Conservation (phyloP, 768 basidiomycete species). For the Cystofilobasidium ferigula region DNA sequence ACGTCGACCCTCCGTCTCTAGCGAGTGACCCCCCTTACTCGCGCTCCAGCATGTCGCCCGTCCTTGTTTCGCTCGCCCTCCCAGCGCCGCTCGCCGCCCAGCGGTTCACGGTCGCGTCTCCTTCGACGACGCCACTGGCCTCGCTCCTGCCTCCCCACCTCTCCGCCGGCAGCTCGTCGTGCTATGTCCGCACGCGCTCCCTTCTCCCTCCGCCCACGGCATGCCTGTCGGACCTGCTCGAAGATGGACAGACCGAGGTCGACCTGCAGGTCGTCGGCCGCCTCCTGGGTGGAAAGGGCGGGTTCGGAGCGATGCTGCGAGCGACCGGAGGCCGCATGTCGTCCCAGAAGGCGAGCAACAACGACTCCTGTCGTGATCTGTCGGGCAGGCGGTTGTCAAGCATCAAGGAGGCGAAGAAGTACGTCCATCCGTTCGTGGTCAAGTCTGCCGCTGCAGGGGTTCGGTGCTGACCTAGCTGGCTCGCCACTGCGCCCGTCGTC, state of each 20-base stretch:
- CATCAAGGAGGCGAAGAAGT: conserved; percentile 94
- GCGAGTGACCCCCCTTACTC: background rate
- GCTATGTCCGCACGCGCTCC: conserved; percentile 22
- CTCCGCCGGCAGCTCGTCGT: background rate
- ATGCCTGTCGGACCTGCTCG: background rate
- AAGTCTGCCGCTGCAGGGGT: background rate
- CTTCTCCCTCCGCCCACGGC: background rate
- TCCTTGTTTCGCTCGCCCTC: conserved; percentile 18
- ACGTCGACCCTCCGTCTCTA: background rate
- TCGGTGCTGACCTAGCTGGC: background rate
- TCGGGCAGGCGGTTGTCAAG: conserved; percentile 81
- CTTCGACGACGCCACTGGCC: conserved; percentile 4
- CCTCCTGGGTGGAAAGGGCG: conserved; percentile 85
- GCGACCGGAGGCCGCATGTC: conserved; percentile 98
- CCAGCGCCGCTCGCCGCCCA: conserved; percentile 7
- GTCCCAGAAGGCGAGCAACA: conserved; percentile 81
- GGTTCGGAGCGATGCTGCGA: conserved; percentile 89
- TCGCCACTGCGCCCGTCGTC: background rate
- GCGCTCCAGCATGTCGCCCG: background rate
- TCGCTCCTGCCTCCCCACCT: conserved; percentile 12
- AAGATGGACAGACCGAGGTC: background rate
- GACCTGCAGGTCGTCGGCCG: conserved; percentile 33
- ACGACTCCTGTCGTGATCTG: conserved; percentile 86
- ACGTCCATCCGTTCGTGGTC: conserved; percentile 30
- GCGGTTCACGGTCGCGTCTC: background rate